These are phyloP conservation scores for Aspergillus eucalypticola DNA, from an alignment of 2,329 filamentous ascomycete species.

Conservation along the genomic window DNA sequence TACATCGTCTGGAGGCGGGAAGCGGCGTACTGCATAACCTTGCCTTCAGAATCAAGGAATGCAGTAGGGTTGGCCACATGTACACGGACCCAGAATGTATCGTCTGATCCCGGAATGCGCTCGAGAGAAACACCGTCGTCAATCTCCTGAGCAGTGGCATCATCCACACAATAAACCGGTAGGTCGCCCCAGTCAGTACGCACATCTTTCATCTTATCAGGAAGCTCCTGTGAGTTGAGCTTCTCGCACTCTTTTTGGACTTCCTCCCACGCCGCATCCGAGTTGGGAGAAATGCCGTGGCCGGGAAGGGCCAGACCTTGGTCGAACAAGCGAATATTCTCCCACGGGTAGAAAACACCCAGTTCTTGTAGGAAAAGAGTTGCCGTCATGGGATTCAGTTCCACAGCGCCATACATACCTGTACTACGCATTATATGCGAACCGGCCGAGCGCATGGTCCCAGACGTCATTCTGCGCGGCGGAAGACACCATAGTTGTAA, in stretches of 20 bases:
- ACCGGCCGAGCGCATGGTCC: slow-evolving; percentile 51
- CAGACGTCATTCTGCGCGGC: slow-evolving; percentile 39
- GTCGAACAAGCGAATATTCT: slow-evolving; percentile 55
- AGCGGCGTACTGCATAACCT: slow-evolving; percentile 56
- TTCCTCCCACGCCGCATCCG: slow-evolving; percentile 35
- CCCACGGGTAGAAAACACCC: slow-evolving; percentile 60
- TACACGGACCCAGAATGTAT: slow-evolving; percentile 60
- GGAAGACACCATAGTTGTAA: slow-evolving; percentile 54
- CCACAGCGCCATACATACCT: slow-evolving; percentile 54
- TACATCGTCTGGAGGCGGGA: slow-evolving; percentile 58
- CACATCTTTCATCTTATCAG: slow-evolving; percentile 58
- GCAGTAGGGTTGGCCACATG: slow-evolving; percentile 67
- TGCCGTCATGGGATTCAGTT: slow-evolving; percentile 41
- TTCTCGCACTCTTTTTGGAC: slow-evolving; percentile 31
- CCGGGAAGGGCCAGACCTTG: slow-evolving; percentile 55
- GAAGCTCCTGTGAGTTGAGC: slow-evolving; percentile 32
- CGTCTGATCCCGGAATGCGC: slow-evolving; percentile 43
- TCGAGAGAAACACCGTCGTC: slow-evolving; percentile 65
- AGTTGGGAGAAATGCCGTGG: slow-evolving; percentile 33
- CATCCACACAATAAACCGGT: slow-evolving; percentile 62
- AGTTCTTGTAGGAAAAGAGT: slow-evolving; percentile 61
- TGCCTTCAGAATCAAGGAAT: slow-evolving; percentile 55
- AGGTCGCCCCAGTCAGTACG: slow-evolving; percentile 60
- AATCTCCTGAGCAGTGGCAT: slow-evolving; percentile 56
- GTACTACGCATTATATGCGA: slow-evolving; percentile 58